Percentiles rank a stretch among this genome's conserved stretches.
Evolutionary conservation across 768 basidiomycete species (phyloP).

Genomic region (Lactarius trivialis): DNA sequence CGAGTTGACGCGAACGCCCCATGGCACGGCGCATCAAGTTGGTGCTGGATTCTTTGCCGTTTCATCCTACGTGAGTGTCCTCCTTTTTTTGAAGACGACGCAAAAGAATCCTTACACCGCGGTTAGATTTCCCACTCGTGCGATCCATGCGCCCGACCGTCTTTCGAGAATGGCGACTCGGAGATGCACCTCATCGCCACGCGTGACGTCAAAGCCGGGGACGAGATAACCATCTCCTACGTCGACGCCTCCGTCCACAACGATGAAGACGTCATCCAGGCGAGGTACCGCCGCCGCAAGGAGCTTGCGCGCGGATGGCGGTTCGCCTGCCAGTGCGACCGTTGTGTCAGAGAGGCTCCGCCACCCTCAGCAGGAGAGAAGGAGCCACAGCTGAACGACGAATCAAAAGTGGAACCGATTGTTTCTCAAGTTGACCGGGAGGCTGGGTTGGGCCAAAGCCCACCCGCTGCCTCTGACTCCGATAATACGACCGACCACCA

Average conservation of each 20-base stretch:
- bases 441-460: background rate
- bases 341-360: conserved; percentile 51
- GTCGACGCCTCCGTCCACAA: conserved; percentile 57
- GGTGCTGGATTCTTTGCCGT: conserved; percentile 71
- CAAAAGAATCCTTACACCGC: background rate
- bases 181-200: conserved; percentile 66
- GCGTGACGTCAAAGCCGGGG: conserved; percentile 63
- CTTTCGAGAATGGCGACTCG: conserved; percentile 59
- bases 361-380: conserved; percentile 22
- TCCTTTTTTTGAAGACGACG: background rate
- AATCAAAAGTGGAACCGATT: conserved; percentile 40
- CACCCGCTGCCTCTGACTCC: conserved; percentile 19
- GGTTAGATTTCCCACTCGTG: conserved; percentile 65
- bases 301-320: conserved; percentile 79
- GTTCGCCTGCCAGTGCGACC: conserved; percentile 67
- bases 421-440: conserved; percentile 24
- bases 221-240: conserved; percentile 69
- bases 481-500: too few relatives aligned
- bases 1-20: conserved; percentile 70
- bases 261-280: conserved; percentile 47
- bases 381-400: conserved; percentile 38
- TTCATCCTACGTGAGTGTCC: conserved; percentile 56
- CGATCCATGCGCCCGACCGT: conserved; percentile 55
- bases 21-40: conserved; percentile 68
- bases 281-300: conserved; percentile 56